phyloP scores from a whole-genome alignment of 2,329 filamentous ascomycete species.

The Neoascochyta sp. region DNA sequence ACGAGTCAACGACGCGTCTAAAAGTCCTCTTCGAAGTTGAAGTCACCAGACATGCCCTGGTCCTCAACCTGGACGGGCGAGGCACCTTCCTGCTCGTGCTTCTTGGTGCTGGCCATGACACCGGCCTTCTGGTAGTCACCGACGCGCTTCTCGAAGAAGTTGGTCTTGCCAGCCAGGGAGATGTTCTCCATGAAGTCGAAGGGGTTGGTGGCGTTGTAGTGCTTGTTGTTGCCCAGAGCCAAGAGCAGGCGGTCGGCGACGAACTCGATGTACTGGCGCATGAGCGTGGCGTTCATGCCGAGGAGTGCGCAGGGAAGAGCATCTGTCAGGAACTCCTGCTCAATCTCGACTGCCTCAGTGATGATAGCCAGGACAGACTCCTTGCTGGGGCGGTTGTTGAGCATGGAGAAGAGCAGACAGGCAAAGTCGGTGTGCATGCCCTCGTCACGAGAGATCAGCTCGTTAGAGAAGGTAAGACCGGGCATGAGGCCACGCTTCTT shows the following conservation, averaged over 20 bases:
- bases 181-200: slow-evolving; percentile 99
- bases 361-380: slow-evolving; percentile 83
- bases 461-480: slow-evolving; percentile 97
- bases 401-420: slow-evolving; percentile 94
- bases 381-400: slow-evolving; percentile 85
- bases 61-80: slow-evolving; percentile 41
- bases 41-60: slow-evolving; percentile 62
- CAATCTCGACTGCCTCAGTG: slow-evolving; percentile 86
- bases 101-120: slow-evolving; percentile 91
- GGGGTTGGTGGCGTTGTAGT: slow-evolving; percentile 89
- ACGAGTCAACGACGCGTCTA: slow-evolving; percentile 49
- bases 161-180: slow-evolving; percentile 97
- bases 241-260: slow-evolving; percentile 93
- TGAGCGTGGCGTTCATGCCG: slow-evolving; percentile 94
- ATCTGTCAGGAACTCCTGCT: slow-evolving; percentile 97
- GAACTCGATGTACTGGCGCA: slow-evolving; percentile 99
- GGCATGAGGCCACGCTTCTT: slow-evolving; percentile 99
- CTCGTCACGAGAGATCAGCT: slow-evolving; percentile 99
- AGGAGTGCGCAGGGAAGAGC: slow-evolving; percentile 88
- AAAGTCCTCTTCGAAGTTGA: slow-evolving; percentile 95
- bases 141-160: slow-evolving; percentile 99
- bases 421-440: slow-evolving; percentile 99
- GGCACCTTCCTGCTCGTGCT: slow-evolving; percentile 53
- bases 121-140: slow-evolving; percentile 99
- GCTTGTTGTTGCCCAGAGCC: slow-evolving; percentile 88